Evolutionary conservation across 2,329 filamentous ascomycete genomes (phyloP).

Genomic region (Talaromyces sp.): DNA sequence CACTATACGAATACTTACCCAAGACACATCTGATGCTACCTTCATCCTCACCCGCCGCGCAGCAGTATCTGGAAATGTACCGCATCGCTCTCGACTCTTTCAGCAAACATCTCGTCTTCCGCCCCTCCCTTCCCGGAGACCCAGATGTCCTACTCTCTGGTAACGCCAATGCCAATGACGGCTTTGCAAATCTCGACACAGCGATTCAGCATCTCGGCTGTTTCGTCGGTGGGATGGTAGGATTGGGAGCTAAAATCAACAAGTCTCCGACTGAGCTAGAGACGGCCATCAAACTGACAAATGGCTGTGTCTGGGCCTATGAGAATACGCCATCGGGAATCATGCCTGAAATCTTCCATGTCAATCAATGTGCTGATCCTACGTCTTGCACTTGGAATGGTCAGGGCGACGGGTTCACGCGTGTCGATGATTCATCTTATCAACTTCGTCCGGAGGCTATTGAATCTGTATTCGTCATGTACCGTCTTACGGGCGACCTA

Average conservation of each 20-base stretch:
- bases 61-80: constrained; percentile 46
- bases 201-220: constrained; percentile 52
- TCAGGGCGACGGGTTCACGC: constrained; percentile 6
- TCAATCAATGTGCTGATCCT: constrained; percentile 43
- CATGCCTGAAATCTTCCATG: constrained; percentile 52
- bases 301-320: constrained; percentile 58
- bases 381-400: constrained; percentile 40
- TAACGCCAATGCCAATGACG: not conserved
- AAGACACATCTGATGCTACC: constrained; percentile 48
- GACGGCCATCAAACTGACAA: constrained; percentile 49
- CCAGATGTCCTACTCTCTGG: constrained; percentile 49
- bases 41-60: not conserved
- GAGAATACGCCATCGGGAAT: constrained; percentile 49
- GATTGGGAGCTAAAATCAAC: constrained; percentile 52
- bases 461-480: constrained; percentile 85
- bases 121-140: constrained; percentile 36
- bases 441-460: constrained; percentile 71
- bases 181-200: constrained; percentile 24
- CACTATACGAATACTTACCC: constrained; percentile 57
- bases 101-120: constrained; percentile 1
- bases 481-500: constrained; percentile 78
- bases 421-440: constrained; percentile 8
- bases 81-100: constrained; percentile 39
- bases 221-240: constrained; percentile 57
- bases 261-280: constrained; percentile 49